Evolutionary conservation across 1,139 yeast species (phyloP).

Genomic region (Pichia sorboxylosa): DNA sequence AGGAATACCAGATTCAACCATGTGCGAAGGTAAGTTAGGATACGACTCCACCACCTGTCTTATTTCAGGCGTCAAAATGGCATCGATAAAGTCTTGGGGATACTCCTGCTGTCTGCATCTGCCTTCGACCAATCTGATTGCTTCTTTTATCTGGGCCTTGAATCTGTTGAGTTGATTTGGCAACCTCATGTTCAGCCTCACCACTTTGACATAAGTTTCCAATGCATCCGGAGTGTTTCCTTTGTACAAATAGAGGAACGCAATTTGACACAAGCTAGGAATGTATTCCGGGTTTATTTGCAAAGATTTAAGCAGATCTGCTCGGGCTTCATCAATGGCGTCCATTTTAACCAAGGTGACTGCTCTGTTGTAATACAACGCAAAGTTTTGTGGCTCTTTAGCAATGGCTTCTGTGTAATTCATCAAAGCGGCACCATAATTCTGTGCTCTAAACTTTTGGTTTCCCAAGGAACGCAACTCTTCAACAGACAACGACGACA

Average conservation of each 20-base stretch:
- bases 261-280: conserved; percentile 28
- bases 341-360: conserved; percentile 27
- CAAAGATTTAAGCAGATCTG: conserved; percentile 24
- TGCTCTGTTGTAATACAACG: conserved; percentile 27
- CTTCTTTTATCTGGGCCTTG: conserved; percentile 18
- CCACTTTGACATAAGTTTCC: conserved; percentile 25
- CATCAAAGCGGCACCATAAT: conserved; percentile 25
- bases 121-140: conserved; percentile 19
- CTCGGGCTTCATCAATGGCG: conserved; percentile 24
- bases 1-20: conserved; percentile 10
- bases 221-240: conserved; percentile 26
- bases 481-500: conserved; percentile 9
- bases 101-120: conserved; percentile 24
- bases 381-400: conserved; percentile 23
- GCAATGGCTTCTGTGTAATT: conserved; percentile 26
- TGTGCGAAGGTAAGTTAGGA: conserved; percentile 12
- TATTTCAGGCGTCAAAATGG: conserved; percentile 17
- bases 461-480: conserved; percentile 25
- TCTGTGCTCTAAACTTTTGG: conserved; percentile 20
- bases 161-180: conserved; percentile 18
- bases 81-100: conserved; percentile 19
- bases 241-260: conserved; percentile 23
- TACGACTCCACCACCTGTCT: conserved; percentile 16
- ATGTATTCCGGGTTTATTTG: conserved; percentile 24
- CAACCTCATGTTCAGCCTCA: conserved; percentile 17